These are phyloP conservation scores for Monosporozyma servazzii DNA, from an alignment of 805 yeast species.

Conservation along the genomic window DNA sequence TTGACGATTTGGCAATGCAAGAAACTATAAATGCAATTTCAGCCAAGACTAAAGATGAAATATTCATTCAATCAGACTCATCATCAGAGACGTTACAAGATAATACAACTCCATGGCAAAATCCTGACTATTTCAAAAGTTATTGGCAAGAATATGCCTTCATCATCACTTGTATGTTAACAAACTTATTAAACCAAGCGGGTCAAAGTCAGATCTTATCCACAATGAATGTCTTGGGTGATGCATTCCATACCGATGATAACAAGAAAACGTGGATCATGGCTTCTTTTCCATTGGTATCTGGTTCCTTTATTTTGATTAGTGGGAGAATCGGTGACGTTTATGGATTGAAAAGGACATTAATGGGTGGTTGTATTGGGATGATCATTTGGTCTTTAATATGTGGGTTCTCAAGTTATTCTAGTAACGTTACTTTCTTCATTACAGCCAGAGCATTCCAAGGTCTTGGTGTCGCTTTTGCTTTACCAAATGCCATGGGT, in stretches of 20 bases:
- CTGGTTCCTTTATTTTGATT: constrained; percentile 62
- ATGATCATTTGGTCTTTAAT: constrained; percentile 48
- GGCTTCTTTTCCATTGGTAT: constrained; percentile 61
- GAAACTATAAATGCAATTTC: not conserved
- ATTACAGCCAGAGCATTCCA: constrained; percentile 47
- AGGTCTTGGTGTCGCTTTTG: constrained; percentile 52
- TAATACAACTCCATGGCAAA: constrained; percentile 11
- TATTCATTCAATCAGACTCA: not conserved
- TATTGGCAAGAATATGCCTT: constrained; percentile 21
- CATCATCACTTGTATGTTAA: constrained; percentile 24
- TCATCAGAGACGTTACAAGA: not conserved
- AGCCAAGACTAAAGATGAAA: not conserved
- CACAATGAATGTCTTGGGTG: constrained; percentile 29
- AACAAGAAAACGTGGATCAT: constrained; percentile 50
- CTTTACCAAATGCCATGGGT: constrained; percentile 53
- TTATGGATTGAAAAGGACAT: constrained; percentile 49
- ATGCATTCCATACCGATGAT: constrained; percentile 26
- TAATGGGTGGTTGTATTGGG: constrained; percentile 49
- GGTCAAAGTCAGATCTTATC: constrained; percentile 33
- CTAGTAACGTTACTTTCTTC: constrained; percentile 42
- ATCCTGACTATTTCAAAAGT: constrained; percentile 14
- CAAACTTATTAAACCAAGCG: constrained; percentile 36
- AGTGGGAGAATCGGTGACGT: constrained; percentile 68
- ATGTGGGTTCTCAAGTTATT: constrained; percentile 47
- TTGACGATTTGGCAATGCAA: not conserved